These are phyloP conservation scores for Penicillium paxilli DNA, from an alignment of 495 filamentous ascomycete genomes.

Conservation along the genomic window DNA sequence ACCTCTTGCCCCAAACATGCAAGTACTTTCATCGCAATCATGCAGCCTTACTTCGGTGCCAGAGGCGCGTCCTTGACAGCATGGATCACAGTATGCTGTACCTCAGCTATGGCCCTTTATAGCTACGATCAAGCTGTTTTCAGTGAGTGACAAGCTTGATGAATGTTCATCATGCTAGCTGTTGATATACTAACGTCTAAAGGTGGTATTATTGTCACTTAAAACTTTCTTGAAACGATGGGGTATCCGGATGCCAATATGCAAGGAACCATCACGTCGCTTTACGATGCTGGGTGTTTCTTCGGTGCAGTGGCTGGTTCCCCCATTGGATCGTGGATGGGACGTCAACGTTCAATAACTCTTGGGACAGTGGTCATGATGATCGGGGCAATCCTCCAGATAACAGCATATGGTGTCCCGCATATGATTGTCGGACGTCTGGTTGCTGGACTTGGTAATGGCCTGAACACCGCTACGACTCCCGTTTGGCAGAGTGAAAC, in stretches of 20 bases:
- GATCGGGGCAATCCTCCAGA: conserved; percentile 52
- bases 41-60: no score
- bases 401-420: conserved; percentile 39
- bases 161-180: no score
- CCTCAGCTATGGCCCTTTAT: no score
- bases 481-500: conserved; percentile 63
- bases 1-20: no score
- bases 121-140: no score
- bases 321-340: conserved; percentile 41
- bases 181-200: no score
- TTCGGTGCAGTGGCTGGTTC: conserved; percentile 6
- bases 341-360: conserved; percentile 49
- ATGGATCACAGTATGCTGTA: no score
- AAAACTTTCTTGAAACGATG: not conserved
- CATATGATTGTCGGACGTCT: conserved; percentile 47
- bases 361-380: conserved; percentile 50
- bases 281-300: conserved; percentile 14
- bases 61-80: no score
- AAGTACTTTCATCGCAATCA: no score
- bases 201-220: not conserved
- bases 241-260: not conserved
- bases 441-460: conserved; percentile 44
- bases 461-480: conserved; percentile 54
- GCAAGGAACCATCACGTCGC: conserved; percentile 13
- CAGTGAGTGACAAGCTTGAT: no score